These are phyloP conservation scores for Penicillium argentinense DNA, from an alignment of 495 filamentous ascomycete species.

Conservation along the genomic window DNA sequence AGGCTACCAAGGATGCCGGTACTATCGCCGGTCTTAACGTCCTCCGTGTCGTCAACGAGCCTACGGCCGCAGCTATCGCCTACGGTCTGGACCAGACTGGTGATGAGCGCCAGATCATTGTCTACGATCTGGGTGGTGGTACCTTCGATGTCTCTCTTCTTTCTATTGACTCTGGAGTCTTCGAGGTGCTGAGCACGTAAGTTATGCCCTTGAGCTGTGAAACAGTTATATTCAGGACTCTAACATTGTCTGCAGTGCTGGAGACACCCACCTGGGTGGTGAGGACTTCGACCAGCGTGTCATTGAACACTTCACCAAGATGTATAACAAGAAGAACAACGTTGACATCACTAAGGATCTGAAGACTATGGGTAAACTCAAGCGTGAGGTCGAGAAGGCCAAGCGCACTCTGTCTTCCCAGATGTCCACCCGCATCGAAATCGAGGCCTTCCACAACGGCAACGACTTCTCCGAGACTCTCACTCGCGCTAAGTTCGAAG, in stretches of 20 bases:
- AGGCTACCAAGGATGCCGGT: constrained; percentile 97
- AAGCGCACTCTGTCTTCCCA: constrained; percentile 98
- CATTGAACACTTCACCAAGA: constrained; percentile 96
- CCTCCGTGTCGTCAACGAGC: constrained; percentile 95
- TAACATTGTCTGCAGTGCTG: too few species aligned
- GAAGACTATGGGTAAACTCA: constrained; percentile 99
- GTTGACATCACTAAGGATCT: constrained; percentile 91
- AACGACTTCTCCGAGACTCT: constrained; percentile 98
- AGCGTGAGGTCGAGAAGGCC: constrained; percentile 99
- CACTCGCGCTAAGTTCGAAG: constrained; percentile 98
- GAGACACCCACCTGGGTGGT: constrained; percentile 99
- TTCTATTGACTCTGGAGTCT: constrained; percentile 94
- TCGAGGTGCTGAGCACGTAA: constrained; percentile 98
- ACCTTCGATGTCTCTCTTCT: constrained; percentile 99
- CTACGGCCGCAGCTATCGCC: constrained; percentile 92
- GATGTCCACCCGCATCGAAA: constrained; percentile 97
- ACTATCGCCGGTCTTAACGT: constrained; percentile 95
- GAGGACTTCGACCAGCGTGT: constrained; percentile 99
- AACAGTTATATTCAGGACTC: too few species aligned
- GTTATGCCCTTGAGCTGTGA: too few species aligned
- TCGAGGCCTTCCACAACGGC: constrained; percentile 95
- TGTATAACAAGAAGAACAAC: constrained; percentile 98
- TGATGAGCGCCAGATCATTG: constrained; percentile 87
- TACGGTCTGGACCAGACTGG: constrained; percentile 90
- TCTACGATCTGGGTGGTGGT: constrained; percentile 99